Evolutionary conservation across 2,329 filamentous ascomycete genomes (phyloP).

Genomic region (Aspergillus sp.): DNA sequence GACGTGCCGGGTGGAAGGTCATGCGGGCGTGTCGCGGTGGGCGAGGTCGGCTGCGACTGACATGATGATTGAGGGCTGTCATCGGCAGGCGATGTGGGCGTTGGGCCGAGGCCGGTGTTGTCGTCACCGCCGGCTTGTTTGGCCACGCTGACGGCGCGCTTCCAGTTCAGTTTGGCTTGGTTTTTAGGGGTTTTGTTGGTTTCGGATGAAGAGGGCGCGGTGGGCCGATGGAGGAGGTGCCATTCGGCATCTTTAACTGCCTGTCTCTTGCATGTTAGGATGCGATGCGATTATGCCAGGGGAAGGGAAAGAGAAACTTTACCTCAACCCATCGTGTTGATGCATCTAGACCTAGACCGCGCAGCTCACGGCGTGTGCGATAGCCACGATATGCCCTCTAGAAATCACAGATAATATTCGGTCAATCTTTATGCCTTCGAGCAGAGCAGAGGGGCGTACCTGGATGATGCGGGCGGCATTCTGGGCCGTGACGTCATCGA

Average conservation of each 20-base stretch:
- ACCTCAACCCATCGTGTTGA: constrained; percentile 43
- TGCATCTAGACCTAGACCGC: constrained; percentile 68
- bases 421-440: background rate
- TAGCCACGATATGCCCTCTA: constrained; percentile 78
- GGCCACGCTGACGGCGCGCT: constrained; percentile 68
- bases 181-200: constrained; percentile 7
- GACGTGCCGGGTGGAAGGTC: constrained; percentile 55
- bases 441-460: background rate
- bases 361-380: constrained; percentile 67
- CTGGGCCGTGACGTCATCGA: background rate
- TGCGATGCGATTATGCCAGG: background rate
- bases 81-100: background rate
- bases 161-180: constrained; percentile 69
- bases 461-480: background rate
- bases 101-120: constrained; percentile 44
- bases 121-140: constrained; percentile 71
- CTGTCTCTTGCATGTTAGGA: constrained; percentile 24
- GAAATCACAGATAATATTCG: background rate
- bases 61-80: background rate
- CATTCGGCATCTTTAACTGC: constrained; percentile 59
- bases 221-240: constrained; percentile 47
- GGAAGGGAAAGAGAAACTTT: background rate
- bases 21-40: background rate
- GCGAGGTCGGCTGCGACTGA: background rate
- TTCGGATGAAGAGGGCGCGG: constrained; percentile 1